phyloP scores from a whole-genome alignment of 331 rosid species.

The Rhamnella rubrinervis region DNA sequence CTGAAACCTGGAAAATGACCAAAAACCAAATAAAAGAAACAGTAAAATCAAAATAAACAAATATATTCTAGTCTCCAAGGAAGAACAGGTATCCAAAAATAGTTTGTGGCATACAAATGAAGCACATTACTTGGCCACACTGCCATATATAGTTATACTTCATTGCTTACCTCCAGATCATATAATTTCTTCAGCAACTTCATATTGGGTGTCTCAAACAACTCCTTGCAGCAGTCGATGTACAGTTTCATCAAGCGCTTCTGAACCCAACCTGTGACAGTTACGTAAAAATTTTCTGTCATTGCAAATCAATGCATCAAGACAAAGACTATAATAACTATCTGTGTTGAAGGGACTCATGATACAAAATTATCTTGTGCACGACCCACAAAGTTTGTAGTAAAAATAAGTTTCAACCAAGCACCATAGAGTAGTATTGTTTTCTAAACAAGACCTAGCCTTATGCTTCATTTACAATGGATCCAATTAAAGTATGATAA shows the following conservation, averaged over 20 bases:
- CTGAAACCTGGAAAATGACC: conserved; percentile 62
- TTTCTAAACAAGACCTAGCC: too few relatives aligned
- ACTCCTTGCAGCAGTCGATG: conserved; percentile 64
- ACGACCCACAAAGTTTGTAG: too few relatives aligned
- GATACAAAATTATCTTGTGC: too few relatives aligned
- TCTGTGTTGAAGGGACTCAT: too few relatives aligned
- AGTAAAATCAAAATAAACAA: background rate
- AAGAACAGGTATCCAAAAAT: conserved; percentile 14
- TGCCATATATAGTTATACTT: background rate
- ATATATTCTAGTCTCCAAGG: conserved; percentile 14
- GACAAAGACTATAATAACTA: too few relatives aligned
- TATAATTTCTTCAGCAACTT: conserved; percentile 81
- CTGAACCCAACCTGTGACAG: conserved; percentile 74
- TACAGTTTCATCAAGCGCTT: conserved; percentile 79
- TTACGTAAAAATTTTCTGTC: conserved; percentile 3
- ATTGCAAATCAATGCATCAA: too few relatives aligned
- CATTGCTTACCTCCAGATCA: conserved; percentile 71
- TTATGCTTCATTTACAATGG: too few relatives aligned
- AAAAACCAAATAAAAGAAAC: conserved; percentile 13
- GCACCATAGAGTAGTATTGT: too few relatives aligned
- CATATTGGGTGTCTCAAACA: conserved; percentile 65
- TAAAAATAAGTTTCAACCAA: too few relatives aligned
- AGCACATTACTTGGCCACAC: conserved; percentile 8
- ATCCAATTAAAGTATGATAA: too few relatives aligned
- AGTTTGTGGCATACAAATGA: conserved; percentile 11